Evolutionary conservation across 768 basidiomycete species (phyloP).

Genomic region (Naganishia friedmannii): DNA sequence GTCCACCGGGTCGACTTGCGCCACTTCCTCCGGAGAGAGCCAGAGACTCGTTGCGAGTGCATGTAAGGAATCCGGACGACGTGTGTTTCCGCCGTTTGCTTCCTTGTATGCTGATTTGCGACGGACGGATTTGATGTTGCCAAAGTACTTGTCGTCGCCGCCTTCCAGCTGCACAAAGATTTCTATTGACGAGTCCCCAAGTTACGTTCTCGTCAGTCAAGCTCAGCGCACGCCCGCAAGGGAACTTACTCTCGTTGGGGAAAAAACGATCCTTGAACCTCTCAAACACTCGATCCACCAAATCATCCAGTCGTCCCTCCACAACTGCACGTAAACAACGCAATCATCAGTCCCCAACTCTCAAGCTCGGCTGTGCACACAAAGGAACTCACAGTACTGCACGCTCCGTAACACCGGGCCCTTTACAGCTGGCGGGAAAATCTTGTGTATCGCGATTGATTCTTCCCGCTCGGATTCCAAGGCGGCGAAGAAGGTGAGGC

Average conservation of each 20-base stretch:
- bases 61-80: background rate
- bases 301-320: constrained; percentile 88
- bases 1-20: constrained; percentile 6
- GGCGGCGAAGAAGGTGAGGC: constrained; percentile 87
- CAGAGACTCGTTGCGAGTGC: constrained; percentile 13
- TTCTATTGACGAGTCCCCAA: constrained; percentile 56
- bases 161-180: constrained; percentile 72
- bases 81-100: background rate
- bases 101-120: background rate
- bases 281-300: constrained; percentile 91
- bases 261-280: constrained; percentile 97
- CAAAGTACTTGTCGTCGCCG: constrained; percentile 79
- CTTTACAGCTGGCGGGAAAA: constrained; percentile 91
- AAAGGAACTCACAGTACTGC: constrained; percentile 82
- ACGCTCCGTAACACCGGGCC: constrained; percentile 84
- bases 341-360: background rate
- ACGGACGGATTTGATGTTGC: constrained; percentile 57
- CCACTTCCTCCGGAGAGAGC: constrained; percentile 11
- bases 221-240: background rate
- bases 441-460: constrained; percentile 78
- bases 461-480: constrained; percentile 86
- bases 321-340: constrained; percentile 54
- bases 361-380: constrained; percentile 28
- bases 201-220: background rate
- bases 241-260: constrained; percentile 73